A percentile compares a stretch with the other conserved stretches of the same genome.
phyloP scores from a whole-genome alignment of 305 asterid species.

The Caryopteris hybrid region DNA sequence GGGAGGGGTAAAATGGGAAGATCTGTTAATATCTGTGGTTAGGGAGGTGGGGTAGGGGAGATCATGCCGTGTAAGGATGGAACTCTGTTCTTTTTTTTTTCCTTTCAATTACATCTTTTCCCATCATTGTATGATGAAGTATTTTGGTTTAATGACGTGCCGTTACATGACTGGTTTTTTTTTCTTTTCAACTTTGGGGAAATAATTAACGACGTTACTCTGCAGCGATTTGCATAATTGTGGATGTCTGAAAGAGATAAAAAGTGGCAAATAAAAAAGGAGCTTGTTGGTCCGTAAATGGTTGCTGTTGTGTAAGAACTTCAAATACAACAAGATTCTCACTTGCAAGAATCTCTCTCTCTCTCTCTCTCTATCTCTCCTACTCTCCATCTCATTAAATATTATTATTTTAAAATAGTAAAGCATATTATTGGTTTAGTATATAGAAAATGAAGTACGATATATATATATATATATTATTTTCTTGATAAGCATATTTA shows the following conservation, averaged over 20 bases:
- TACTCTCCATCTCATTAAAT: no score
- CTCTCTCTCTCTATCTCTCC: no score
- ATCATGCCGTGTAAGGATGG: constrained; percentile 20
- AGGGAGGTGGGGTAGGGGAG: constrained; percentile 6
- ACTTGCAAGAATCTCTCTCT: background rate
- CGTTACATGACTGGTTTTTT: background rate
- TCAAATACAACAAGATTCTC: background rate
- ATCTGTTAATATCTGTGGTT: constrained; percentile 33
- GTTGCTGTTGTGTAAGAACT: background rate
- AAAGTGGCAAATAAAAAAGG: background rate
- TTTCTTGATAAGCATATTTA: no score
- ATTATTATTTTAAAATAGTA: no score
- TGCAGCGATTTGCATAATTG: background rate
- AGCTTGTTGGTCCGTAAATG: background rate
- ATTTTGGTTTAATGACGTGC: constrained; percentile 1
- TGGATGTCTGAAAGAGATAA: background rate
- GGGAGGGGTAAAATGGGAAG: constrained; percentile 44
- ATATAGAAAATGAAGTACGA: no score
- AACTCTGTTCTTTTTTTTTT: constrained; percentile 17
- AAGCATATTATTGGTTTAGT: no score
- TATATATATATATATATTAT: no score
- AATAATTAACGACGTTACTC: background rate
- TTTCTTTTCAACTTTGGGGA: background rate
- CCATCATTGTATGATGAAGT: constrained; percentile 17
- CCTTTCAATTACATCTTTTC: background rate